Percentiles rank a stretch among this genome's conserved stretches.
phyloP scores from a whole-genome alignment of 2,329 filamentous ascomycete genomes.

The Hortaea werneckii region DNA sequence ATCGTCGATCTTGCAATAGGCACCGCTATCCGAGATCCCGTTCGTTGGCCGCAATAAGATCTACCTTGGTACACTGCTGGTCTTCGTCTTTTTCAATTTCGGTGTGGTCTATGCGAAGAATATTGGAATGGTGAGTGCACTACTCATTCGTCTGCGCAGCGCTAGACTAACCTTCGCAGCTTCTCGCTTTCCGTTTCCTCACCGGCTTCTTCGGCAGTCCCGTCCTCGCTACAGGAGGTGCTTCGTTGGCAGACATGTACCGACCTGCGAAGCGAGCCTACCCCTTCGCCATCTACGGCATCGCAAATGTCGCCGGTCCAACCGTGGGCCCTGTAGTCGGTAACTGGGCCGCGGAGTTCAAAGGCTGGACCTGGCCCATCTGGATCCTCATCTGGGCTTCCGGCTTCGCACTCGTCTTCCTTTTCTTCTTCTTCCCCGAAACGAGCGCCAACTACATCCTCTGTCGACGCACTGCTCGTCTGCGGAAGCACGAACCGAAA shows the following conservation, averaged over 20 bases:
- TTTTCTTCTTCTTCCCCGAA: slow-evolving; percentile 52
- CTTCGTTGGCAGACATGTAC: slow-evolving; percentile 47
- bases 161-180: slow-evolving; percentile 51
- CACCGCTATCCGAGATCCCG: slow-evolving; percentile 57
- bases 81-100: slow-evolving; percentile 55
- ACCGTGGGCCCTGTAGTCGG: slow-evolving; percentile 52
- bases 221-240: slow-evolving; percentile 49
- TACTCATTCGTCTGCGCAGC: slow-evolving; percentile 49
- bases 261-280: slow-evolving; percentile 35
- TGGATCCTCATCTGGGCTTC: slow-evolving; percentile 56
- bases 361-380: slow-evolving; percentile 54
- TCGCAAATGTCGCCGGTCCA: slow-evolving; percentile 35
- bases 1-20: neutral
- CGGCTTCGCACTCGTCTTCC: slow-evolving; percentile 47
- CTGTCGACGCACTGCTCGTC: slow-evolving; percentile 49
- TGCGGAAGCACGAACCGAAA: slow-evolving; percentile 52
- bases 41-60: slow-evolving; percentile 56
- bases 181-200: slow-evolving; percentile 50
- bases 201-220: slow-evolving; percentile 58
- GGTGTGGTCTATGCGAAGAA: slow-evolving; percentile 38
- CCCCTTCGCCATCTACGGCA: slow-evolving; percentile 33
- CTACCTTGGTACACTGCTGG: slow-evolving; percentile 56
- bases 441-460: slow-evolving; percentile 52
- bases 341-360: slow-evolving; percentile 48
- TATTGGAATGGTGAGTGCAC: slow-evolving; percentile 31